A percentile compares a stretch with the other conserved stretches of the same genome.
Evolutionary conservation across 768 basidiomycete genomes (phyloP).

Genomic region (Kwoniella europaea): DNA sequence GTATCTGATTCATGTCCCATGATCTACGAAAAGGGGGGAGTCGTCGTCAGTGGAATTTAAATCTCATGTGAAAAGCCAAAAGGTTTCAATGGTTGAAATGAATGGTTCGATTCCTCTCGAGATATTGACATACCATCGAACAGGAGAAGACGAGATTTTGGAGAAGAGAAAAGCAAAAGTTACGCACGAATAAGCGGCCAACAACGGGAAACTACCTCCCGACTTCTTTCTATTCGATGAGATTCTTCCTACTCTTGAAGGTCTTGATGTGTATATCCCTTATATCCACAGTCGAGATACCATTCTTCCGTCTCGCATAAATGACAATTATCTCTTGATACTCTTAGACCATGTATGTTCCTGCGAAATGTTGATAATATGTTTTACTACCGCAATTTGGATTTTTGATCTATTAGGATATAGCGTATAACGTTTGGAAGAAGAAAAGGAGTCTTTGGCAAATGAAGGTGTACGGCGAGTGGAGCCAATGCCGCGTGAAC

Average conservation of each 20-base stretch:
- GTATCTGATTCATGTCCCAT: constrained; percentile 5
- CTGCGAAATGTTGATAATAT: neutral
- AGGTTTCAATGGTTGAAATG: neutral
- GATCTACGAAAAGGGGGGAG: neutral
- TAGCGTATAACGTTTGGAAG: neutral
- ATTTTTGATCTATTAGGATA: neutral
- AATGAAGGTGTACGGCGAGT: neutral
- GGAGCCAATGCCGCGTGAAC: neutral
- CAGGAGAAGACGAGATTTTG: neutral
- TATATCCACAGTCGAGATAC: neutral
- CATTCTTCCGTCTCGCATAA: neutral
- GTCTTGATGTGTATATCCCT: neutral
- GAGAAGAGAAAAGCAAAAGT: neutral
- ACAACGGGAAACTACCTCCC: neutral
- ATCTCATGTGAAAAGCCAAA: neutral
- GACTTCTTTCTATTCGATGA: neutral
- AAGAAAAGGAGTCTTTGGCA: neutral
- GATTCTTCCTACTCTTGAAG: neutral
- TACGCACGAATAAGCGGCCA: neutral
- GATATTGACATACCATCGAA: too few relatives aligned
- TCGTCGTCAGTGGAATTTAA: constrained; percentile 1
- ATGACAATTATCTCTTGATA: neutral
- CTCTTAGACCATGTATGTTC: neutral
- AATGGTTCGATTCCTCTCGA: neutral
- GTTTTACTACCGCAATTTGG: too few relatives aligned